Conservation (phyloP, 78 protist species). For the Dictyostelium intermedium region DNA sequence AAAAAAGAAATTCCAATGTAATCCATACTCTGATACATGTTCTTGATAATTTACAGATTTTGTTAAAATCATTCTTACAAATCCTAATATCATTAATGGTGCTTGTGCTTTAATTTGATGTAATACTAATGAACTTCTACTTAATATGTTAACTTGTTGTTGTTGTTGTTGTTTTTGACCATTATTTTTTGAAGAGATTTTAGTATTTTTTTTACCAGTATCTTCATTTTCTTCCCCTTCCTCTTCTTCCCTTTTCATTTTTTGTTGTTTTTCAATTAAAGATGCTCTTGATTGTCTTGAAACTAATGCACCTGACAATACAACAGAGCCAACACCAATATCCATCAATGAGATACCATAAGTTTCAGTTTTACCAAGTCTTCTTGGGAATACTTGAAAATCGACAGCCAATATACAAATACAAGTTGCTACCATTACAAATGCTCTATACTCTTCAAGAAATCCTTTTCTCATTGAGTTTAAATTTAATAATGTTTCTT, state of each 20-base stretch:
- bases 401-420: slow-evolving; percentile 91
- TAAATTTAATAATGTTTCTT: slow-evolving; percentile 21
- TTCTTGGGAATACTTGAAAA: slow-evolving; percentile 88
- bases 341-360: slow-evolving; percentile 93
- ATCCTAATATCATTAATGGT: slow-evolving; percentile 84
- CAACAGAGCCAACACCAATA: slow-evolving; percentile 86
- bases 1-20: slow-evolving; percentile 97
- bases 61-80: slow-evolving; percentile 68
- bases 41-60: slow-evolving; percentile 90
- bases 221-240: neutral
- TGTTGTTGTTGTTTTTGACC: neutral
- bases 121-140: slow-evolving; percentile 25
- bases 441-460: slow-evolving; percentile 69
- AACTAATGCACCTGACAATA: slow-evolving; percentile 76
- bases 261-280: neutral
- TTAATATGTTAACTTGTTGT: neutral
- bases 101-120: slow-evolving; percentile 38
- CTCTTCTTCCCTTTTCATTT: neutral
- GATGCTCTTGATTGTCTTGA: slow-evolving; percentile 64
- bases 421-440: slow-evolving; percentile 76
- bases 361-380: slow-evolving; percentile 91
- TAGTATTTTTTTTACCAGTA: neutral
- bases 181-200: neutral
- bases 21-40: slow-evolving; percentile 95
- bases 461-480: slow-evolving; percentile 68